Evolutionary conservation across 2,329 filamentous ascomycete genomes (phyloP).

Genomic region (Sclerotinia minor): DNA sequence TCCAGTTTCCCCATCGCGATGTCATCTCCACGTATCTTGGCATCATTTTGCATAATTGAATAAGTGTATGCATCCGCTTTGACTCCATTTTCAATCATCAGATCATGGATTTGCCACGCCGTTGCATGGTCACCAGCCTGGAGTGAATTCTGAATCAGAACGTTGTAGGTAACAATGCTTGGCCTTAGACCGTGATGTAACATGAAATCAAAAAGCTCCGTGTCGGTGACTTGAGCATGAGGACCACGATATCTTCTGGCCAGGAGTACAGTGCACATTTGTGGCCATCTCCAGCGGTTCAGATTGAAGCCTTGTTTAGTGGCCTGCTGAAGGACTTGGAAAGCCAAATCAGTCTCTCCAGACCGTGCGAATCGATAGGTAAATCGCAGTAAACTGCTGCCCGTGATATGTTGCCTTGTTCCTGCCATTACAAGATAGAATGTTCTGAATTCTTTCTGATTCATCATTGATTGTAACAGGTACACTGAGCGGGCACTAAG

Average conservation of each 20-base stretch:
- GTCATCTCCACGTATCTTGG: slow-evolving; percentile 50
- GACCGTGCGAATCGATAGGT: slow-evolving; percentile 45
- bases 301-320: slow-evolving; percentile 46
- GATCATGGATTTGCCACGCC: slow-evolving; percentile 64
- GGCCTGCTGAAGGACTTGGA: slow-evolving; percentile 48
- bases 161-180: slow-evolving; percentile 63
- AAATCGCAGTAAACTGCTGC: slow-evolving; percentile 38
- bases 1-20: slow-evolving; percentile 57
- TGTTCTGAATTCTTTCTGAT: slow-evolving; percentile 24
- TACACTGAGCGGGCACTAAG: slow-evolving; percentile 32
- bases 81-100: slow-evolving; percentile 60
- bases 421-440: slow-evolving; percentile 33
- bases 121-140: slow-evolving; percentile 61
- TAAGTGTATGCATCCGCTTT: slow-evolving; percentile 67
- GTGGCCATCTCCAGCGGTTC: slow-evolving; percentile 50
- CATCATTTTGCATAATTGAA: slow-evolving; percentile 68
- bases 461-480: slow-evolving; percentile 31
- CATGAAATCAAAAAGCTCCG: slow-evolving; percentile 56
- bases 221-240: slow-evolving; percentile 49
- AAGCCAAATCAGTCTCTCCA: slow-evolving; percentile 42
- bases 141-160: slow-evolving; percentile 71
- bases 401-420: slow-evolving; percentile 30
- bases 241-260: slow-evolving; percentile 41
- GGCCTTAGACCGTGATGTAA: slow-evolving; percentile 61
- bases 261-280: slow-evolving; percentile 62